Conservation (phyloP, 1,139 yeast species). For the Pichia norvegensis region DNA sequence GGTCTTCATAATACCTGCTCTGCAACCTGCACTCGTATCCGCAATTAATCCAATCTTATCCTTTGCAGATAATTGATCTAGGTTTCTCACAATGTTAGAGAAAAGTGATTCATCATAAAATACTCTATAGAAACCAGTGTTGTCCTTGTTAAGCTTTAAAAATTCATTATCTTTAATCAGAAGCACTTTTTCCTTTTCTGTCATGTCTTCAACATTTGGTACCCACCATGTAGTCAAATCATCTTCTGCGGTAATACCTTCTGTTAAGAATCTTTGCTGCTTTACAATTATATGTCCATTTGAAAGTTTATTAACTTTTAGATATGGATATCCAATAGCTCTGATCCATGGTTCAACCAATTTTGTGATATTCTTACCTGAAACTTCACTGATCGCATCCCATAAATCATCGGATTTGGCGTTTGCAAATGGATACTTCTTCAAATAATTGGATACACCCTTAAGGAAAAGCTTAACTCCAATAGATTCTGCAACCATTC, state of each 20-base stretch:
- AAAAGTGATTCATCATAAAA: slow-evolving; percentile 49
- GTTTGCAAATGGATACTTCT: slow-evolving; percentile 41
- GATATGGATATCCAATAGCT: slow-evolving; percentile 45
- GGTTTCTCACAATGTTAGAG: slow-evolving; percentile 36
- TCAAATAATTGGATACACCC: slow-evolving; percentile 48
- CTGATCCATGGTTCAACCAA: slow-evolving; percentile 49
- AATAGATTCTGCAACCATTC: slow-evolving; percentile 47
- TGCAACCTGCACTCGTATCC: slow-evolving; percentile 53
- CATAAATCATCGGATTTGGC: slow-evolving; percentile 49
- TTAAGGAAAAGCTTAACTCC: slow-evolving; percentile 44
- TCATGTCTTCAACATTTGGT: slow-evolving; percentile 39
- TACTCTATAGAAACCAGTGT: slow-evolving; percentile 61
- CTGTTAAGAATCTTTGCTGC: slow-evolving; percentile 49
- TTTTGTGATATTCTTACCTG: slow-evolving; percentile 37
- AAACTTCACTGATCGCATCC: slow-evolving; percentile 41
- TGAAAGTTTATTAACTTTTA: slow-evolving; percentile 30
- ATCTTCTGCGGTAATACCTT: slow-evolving; percentile 40
- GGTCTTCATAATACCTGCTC: slow-evolving; percentile 49
- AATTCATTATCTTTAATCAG: slow-evolving; percentile 24
- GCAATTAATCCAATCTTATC: slow-evolving; percentile 65
- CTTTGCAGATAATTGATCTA: slow-evolving; percentile 39
- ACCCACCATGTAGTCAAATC: slow-evolving; percentile 53
- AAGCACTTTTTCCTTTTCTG: slow-evolving; percentile 14
- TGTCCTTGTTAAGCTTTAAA: slow-evolving; percentile 56
- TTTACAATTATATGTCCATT: slow-evolving; percentile 32